These are phyloP conservation scores for Austroboletus eburneus DNA, from an alignment of 768 basidiomycete genomes.

Conservation along the genomic window DNA sequence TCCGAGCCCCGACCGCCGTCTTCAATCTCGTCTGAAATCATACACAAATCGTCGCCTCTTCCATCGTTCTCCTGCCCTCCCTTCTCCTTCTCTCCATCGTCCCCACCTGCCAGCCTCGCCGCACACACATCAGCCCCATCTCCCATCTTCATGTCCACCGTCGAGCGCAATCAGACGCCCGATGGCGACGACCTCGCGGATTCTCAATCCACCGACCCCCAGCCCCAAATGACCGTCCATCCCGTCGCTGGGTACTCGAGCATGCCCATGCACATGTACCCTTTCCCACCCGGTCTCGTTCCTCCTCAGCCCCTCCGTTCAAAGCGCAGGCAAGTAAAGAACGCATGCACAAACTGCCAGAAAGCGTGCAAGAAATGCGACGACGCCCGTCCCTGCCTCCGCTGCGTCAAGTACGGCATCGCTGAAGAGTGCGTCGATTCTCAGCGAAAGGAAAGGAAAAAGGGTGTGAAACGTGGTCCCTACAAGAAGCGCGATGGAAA, in stretches of 20 bases:
- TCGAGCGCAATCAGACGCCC: constrained; percentile 38
- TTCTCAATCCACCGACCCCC: constrained; percentile 33
- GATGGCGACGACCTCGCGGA: constrained; percentile 39
- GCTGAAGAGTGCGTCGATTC: constrained; percentile 87
- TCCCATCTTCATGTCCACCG: constrained; percentile 31
- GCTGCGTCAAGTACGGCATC: constrained; percentile 89
- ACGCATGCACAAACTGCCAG: constrained; percentile 87
- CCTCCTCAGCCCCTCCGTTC: constrained; percentile 52
- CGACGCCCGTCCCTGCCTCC: constrained; percentile 86
- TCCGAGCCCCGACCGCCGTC: constrained; percentile 28
- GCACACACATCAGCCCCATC: constrained; percentile 18
- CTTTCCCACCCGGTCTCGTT: constrained; percentile 49
- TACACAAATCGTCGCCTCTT: constrained; percentile 27
- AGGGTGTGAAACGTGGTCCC: constrained; percentile 81
- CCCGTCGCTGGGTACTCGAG: constrained; percentile 45
- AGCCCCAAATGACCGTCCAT: constrained; percentile 50
- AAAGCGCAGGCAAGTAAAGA: constrained; percentile 87
- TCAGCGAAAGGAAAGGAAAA: constrained; percentile 88
- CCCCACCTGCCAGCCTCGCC: constrained; percentile 26
- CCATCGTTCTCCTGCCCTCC: constrained; percentile 12
- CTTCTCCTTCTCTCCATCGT: constrained; percentile 10
- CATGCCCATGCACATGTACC: constrained; percentile 68
- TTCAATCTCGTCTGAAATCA: constrained; percentile 33
- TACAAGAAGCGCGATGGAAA: constrained; percentile 96
- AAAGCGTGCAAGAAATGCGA: constrained; percentile 92